A percentile compares a stretch with the other conserved stretches of the same genome.
Conservation (phyloP, 495 filamentous ascomycete genomes). For the Aspergillus sclerotiicarbonarius region DNA sequence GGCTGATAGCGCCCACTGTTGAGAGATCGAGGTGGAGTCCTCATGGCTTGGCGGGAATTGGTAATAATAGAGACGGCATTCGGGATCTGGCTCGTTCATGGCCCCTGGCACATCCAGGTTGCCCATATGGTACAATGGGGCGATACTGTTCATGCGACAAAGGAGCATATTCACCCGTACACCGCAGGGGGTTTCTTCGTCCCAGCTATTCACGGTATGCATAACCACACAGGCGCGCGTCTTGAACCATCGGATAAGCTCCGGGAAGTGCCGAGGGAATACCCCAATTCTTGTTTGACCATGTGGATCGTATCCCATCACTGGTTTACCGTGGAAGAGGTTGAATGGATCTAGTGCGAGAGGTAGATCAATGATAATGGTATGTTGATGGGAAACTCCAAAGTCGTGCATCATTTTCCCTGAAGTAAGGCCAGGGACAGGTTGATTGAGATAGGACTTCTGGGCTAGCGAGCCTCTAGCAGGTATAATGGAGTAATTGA, state of each 20-base stretch:
- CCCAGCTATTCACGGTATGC: conserved; percentile 68
- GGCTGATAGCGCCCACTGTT: conserved; percentile 60
- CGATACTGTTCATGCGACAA: conserved; percentile 60
- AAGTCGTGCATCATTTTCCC: conserved; percentile 74
- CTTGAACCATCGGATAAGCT: conserved; percentile 59
- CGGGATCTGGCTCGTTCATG: conserved; percentile 46
- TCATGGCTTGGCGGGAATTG: conserved; percentile 36
- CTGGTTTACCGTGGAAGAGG: conserved; percentile 47
- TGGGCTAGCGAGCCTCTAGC: conserved; percentile 8
- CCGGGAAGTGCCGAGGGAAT: conserved; percentile 57
- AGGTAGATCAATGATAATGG: conserved; percentile 65
- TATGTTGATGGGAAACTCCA: conserved; percentile 57
- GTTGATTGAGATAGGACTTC: conserved; percentile 33
- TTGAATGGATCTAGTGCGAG: conserved; percentile 61
- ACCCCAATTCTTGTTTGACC: conserved; percentile 58
- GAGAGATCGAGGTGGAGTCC: conserved; percentile 39
- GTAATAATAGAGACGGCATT: conserved; percentile 67
- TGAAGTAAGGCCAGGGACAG: conserved; percentile 54
- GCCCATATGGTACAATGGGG: conserved; percentile 57
- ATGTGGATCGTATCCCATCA: conserved; percentile 53
- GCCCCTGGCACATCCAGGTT: conserved; percentile 47
- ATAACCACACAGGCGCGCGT: conserved; percentile 63
- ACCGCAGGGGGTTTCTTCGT: conserved; percentile 26
- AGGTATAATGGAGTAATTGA: conserved; percentile 62
- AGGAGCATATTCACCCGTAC: conserved; percentile 54